These are phyloP conservation scores for Diaporthe citri DNA, from an alignment of 2,329 filamentous ascomycete species.

Conservation along the genomic window DNA sequence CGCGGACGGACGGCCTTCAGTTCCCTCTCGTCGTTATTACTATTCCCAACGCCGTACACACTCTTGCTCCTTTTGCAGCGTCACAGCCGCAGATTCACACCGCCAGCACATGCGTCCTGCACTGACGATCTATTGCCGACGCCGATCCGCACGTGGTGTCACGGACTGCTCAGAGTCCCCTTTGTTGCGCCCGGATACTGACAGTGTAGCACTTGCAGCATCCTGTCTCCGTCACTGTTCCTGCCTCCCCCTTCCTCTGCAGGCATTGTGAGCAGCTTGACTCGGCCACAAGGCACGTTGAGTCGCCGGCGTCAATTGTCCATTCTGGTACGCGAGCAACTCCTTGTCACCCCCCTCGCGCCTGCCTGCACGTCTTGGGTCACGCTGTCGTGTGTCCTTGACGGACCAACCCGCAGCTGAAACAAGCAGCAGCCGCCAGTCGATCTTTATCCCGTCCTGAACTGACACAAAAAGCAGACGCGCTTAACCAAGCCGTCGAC, in stretches of 20 bases:
- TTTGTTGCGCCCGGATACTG: constrained; percentile 27
- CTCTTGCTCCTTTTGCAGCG: constrained; percentile 23
- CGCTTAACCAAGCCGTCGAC: constrained; percentile 7
- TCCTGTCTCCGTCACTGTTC: neutral
- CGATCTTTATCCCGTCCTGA: constrained; percentile 23
- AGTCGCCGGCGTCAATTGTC: constrained; percentile 8
- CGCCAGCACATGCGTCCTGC: constrained; percentile 33
- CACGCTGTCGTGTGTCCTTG: constrained; percentile 1
- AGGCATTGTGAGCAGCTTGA: constrained; percentile 15
- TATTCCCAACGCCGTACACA: neutral
- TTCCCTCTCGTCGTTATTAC: constrained; percentile 5
- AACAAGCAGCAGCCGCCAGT: constrained; percentile 29
- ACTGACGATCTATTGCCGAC: constrained; percentile 31
- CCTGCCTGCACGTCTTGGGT: constrained; percentile 7
- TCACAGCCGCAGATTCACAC: constrained; percentile 11
- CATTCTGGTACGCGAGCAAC: neutral
- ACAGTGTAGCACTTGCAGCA: constrained; percentile 25
- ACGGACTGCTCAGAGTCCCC: neutral
- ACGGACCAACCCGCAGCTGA: constrained; percentile 7
- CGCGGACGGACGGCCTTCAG: neutral
- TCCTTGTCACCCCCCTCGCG: constrained; percentile 14
- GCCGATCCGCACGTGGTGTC: constrained; percentile 33
- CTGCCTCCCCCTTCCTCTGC: neutral
- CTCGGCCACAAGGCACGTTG: neutral
- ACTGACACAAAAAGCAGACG: constrained; percentile 19